A percentile compares a stretch with the other conserved stretches of the same genome.
These are phyloP conservation scores for Murraya koenigii DNA, from an alignment of 345 rosid genomes.

Conservation along the genomic window DNA sequence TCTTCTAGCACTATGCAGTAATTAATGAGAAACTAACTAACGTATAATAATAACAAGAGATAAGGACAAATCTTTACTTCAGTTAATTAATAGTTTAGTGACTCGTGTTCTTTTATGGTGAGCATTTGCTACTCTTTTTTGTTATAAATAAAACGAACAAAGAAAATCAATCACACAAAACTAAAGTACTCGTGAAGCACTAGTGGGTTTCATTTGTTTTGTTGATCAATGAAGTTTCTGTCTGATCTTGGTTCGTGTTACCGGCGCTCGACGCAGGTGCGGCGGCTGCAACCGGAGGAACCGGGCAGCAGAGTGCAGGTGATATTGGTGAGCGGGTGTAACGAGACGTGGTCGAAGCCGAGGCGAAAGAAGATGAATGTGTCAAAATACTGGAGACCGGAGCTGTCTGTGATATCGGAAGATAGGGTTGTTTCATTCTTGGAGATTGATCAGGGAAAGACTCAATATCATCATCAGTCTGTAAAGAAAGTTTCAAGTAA, in stretches of 20 bases:
- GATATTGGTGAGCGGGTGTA: background rate
- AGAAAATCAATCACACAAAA: background rate
- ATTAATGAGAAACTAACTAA: too few species aligned
- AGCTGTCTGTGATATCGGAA: constrained; percentile 28
- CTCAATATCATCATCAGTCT: background rate
- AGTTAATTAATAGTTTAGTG: too few species aligned
- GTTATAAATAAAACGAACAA: too few species aligned
- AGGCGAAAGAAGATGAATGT: background rate
- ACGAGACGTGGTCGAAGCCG: background rate
- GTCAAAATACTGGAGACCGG: constrained; percentile 29
- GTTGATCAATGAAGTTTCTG: constrained; percentile 28
- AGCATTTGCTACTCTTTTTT: too few species aligned
- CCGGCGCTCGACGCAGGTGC: background rate
- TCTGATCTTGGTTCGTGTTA: constrained; percentile 24
- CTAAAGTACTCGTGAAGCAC: background rate
- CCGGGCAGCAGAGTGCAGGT: background rate
- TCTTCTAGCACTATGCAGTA: too few species aligned
- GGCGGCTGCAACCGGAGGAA: background rate
- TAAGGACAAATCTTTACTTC: too few species aligned
- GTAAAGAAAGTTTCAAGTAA: constrained; percentile 18
- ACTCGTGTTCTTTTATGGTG: too few species aligned
- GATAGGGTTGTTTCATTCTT: constrained; percentile 7
- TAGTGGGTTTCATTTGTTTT: background rate
- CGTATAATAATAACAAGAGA: too few species aligned
- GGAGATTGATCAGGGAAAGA: background rate